Conservation (phyloP, 352 stramenopile genomes). For the Phytopythium sindhum region DNA sequence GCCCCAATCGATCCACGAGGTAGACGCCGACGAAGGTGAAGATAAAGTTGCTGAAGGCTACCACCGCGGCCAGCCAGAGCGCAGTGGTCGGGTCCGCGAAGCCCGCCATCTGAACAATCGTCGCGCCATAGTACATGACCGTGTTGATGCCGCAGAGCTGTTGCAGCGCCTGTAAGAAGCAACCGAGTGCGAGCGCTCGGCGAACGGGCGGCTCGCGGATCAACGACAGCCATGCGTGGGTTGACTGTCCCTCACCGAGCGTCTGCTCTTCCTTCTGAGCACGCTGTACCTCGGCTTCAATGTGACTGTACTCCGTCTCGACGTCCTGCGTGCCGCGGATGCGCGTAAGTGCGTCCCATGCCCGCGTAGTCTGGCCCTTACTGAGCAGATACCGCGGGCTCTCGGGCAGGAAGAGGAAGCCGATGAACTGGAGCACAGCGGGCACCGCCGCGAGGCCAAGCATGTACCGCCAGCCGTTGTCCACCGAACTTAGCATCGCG, state of each 20-base stretch:
- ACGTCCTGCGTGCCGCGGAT: constrained; percentile 58
- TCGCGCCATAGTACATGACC: constrained; percentile 86
- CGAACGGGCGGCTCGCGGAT: constrained; percentile 27
- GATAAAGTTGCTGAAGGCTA: constrained; percentile 68
- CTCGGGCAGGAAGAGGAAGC: constrained; percentile 65
- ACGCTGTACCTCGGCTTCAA: constrained; percentile 45
- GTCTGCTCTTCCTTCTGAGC: constrained; percentile 2
- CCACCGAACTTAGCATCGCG: constrained; percentile 43
- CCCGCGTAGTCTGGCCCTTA: constrained; percentile 36
- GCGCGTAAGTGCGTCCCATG: constrained; percentile 36
- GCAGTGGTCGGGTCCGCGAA: constrained; percentile 68
- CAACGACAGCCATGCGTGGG: constrained; percentile 36
- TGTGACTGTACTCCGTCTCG: constrained; percentile 49
- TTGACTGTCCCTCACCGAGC: constrained; percentile 11
- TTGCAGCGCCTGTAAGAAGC: constrained; percentile 54
- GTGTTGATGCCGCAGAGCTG: constrained; percentile 87
- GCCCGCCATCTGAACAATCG: constrained; percentile 78
- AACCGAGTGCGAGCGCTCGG: constrained; percentile 53
- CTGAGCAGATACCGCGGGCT: constrained; percentile 63
- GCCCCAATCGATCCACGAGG: constrained; percentile 47
- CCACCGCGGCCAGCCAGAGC: constrained; percentile 75
- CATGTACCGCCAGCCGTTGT: constrained; percentile 77
- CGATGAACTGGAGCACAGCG: constrained; percentile 63
- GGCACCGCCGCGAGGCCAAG: constrained; percentile 67
- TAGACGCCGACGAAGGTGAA: constrained; percentile 65